A percentile compares a stretch with the other conserved stretches of the same genome.
Conservation (phyloP, 495 filamentous ascomycete genomes). For the Talaromyces ruber region DNA sequence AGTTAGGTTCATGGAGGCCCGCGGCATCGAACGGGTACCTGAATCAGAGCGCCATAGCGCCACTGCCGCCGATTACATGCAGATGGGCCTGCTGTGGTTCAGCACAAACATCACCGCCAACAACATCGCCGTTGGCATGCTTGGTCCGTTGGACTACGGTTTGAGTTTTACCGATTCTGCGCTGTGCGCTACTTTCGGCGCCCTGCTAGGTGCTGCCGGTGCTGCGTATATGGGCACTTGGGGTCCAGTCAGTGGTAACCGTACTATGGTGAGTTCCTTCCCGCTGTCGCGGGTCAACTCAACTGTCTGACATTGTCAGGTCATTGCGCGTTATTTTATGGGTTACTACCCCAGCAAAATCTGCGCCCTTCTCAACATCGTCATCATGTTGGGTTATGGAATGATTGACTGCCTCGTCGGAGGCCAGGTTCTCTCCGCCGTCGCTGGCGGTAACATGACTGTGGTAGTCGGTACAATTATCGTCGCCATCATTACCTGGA, state of each 20-base stretch:
- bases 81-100: slow-evolving; percentile 65
- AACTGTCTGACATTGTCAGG: slow-evolving; percentile 24
- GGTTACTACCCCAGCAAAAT: slow-evolving; percentile 71
- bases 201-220: slow-evolving; percentile 44
- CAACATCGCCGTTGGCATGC: slow-evolving; percentile 60
- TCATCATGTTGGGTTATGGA: slow-evolving; percentile 61
- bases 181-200: slow-evolving; percentile 57
- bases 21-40: slow-evolving; percentile 60
- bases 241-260: slow-evolving; percentile 61
- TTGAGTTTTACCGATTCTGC: slow-evolving; percentile 59
- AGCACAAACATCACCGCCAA: slow-evolving; percentile 65
- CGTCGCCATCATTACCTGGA: slow-evolving; percentile 50
- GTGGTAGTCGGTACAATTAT: slow-evolving; percentile 65
- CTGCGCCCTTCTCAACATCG: slow-evolving; percentile 57
- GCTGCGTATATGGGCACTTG: slow-evolving; percentile 70
- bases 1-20: slow-evolving; percentile 51
- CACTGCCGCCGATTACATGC: slow-evolving; percentile 32
- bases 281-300: background rate
- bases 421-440: slow-evolving; percentile 47
- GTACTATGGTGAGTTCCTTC: slow-evolving; percentile 49
- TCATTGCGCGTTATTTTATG: slow-evolving; percentile 65
- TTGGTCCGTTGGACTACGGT: slow-evolving; percentile 56
- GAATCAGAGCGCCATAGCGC: slow-evolving; percentile 38
- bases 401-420: slow-evolving; percentile 52
- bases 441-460: slow-evolving; percentile 48